Conservation (phyloP, 2,329 filamentous ascomycete genomes). For the Alternaria sp. region DNA sequence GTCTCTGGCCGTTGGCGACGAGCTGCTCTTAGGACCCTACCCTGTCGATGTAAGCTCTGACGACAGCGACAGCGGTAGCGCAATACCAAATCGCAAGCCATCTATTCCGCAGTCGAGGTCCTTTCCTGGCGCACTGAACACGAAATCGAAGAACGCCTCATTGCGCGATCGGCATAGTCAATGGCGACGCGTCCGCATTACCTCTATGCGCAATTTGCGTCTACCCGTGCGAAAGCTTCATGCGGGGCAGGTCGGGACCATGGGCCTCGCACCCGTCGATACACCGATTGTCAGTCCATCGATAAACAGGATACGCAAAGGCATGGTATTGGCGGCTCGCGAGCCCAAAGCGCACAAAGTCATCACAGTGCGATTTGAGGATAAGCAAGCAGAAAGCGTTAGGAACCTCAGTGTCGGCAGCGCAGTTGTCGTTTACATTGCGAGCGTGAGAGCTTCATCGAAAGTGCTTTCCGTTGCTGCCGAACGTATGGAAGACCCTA, state of each 20-base stretch:
- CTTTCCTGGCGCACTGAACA: slow-evolving; percentile 55
- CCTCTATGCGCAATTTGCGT: slow-evolving; percentile 86
- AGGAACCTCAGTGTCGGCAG: slow-evolving; percentile 69
- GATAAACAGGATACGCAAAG: slow-evolving; percentile 65
- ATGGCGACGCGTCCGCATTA: slow-evolving; percentile 82
- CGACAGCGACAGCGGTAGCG: slow-evolving; percentile 47
- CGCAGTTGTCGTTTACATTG: slow-evolving; percentile 82
- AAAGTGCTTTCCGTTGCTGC: slow-evolving; percentile 65
- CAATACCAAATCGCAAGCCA: slow-evolving; percentile 25
- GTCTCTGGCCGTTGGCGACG: slow-evolving; percentile 76
- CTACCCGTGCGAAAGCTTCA: slow-evolving; percentile 78
- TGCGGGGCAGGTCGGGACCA: slow-evolving; percentile 85
- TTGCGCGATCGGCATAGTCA: slow-evolving; percentile 42
- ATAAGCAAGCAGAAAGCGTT: slow-evolving; percentile 58
- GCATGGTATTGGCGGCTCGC: slow-evolving; percentile 76
- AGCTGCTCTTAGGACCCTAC: slow-evolving; percentile 78
- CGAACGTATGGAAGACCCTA: neutral
- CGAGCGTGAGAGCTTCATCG: slow-evolving; percentile 82
- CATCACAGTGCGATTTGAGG: slow-evolving; percentile 71
- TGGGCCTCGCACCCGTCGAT: slow-evolving; percentile 69
- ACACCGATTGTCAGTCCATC: slow-evolving; percentile 34
- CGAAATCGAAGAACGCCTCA: slow-evolving; percentile 16
- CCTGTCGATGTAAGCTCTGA: slow-evolving; percentile 39
- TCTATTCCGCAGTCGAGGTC: slow-evolving; percentile 53
- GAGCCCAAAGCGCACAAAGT: slow-evolving; percentile 60